Conservation (phyloP, 140 eudicot species). For the Erigeron philadelphicus region DNA sequence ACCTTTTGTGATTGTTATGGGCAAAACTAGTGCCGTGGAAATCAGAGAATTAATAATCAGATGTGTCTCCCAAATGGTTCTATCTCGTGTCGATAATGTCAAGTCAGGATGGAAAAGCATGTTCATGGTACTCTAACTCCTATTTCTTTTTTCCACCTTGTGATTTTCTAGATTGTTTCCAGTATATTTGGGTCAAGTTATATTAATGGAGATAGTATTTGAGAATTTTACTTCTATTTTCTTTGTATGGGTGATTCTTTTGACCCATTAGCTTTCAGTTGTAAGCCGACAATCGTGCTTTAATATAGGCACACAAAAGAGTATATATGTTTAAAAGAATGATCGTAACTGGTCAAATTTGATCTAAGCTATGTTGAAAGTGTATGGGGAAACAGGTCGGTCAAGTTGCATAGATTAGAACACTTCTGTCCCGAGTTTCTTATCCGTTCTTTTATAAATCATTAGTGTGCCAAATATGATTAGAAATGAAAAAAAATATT, state of each 20-base stretch:
- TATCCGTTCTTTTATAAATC: no score
- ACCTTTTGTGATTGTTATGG: conserved; percentile 93
- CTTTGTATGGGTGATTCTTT: not conserved
- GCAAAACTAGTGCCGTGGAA: conserved; percentile 89
- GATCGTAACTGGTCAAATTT: not conserved
- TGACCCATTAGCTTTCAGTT: not conserved
- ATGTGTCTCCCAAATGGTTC: conserved; percentile 96
- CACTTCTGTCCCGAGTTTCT: no score
- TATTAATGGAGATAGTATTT: not conserved
- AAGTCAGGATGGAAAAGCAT: conserved; percentile 99
- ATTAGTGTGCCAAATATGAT: no score
- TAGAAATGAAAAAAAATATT: no score
- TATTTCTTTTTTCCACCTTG: not conserved
- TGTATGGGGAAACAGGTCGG: no score
- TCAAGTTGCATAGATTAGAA: no score
- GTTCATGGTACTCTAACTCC: conserved; percentile 70
- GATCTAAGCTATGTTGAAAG: no score
- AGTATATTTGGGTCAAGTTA: conserved; percentile 6
- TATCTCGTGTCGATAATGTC: conserved; percentile 84
- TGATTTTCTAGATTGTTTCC: not conserved
- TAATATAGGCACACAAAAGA: not conserved
- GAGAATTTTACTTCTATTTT: conserved; percentile 7
- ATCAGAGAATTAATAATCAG: conserved; percentile 90
- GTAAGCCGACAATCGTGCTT: conserved; percentile 1
- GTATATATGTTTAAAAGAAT: not conserved